These are phyloP conservation scores for Globisporangium barbulae DNA, from an alignment of 352 stramenopile genomes.

Conservation along the genomic window DNA sequence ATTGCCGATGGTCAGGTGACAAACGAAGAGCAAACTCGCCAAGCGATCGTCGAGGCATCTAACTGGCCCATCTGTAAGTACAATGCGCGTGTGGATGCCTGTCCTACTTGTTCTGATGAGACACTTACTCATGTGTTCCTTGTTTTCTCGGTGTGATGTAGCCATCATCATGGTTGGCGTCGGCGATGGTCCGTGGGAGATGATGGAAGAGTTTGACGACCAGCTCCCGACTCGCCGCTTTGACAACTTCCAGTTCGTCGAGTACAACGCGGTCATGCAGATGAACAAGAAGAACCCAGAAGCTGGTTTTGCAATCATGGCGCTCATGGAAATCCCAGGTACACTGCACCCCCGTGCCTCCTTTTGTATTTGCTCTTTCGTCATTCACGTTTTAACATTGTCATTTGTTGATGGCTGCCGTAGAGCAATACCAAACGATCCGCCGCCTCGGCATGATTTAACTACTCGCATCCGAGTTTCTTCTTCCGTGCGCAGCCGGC, in stretches of 20 bases:
- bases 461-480: neutral
- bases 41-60: constrained; percentile 66
- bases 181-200: constrained; percentile 76
- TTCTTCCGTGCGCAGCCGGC: neutral
- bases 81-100: neutral
- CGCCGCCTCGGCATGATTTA: constrained; percentile 44
- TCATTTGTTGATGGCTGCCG: constrained; percentile 7
- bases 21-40: constrained; percentile 48
- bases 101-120: neutral
- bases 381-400: neutral
- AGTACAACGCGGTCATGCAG: constrained; percentile 65
- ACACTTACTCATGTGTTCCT: neutral
- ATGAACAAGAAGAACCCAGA: constrained; percentile 64
- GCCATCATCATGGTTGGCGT: constrained; percentile 70
- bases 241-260: constrained; percentile 86
- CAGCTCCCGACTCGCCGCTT: constrained; percentile 57
- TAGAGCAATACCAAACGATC: constrained; percentile 64
- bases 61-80: constrained; percentile 59
- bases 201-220: constrained; percentile 77
- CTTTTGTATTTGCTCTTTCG: neutral
- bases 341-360: neutral
- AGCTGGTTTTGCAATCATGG: constrained; percentile 63
- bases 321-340: constrained; percentile 79
- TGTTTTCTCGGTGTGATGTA: neutral
- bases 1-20: constrained; percentile 64